phyloP scores from a whole-genome alignment of 805 yeast species.

The Ogataea paradorogensis region DNA sequence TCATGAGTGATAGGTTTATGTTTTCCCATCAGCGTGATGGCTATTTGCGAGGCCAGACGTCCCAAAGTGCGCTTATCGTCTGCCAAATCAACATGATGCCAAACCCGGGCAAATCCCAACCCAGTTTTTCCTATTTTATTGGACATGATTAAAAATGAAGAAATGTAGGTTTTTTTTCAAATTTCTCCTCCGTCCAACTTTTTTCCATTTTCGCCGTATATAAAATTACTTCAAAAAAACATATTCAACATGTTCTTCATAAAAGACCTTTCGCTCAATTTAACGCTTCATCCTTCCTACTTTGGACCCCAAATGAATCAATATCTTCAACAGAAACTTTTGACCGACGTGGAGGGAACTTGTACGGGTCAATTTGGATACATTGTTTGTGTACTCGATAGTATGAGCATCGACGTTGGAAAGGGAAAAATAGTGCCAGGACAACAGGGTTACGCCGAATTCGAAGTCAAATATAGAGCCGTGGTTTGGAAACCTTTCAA shows the following conservation, averaged over 20 bases:
- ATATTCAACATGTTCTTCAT: slow-evolving; percentile 32
- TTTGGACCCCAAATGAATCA: slow-evolving; percentile 98
- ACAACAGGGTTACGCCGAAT: slow-evolving; percentile 91
- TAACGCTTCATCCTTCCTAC: slow-evolving; percentile 94
- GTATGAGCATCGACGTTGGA: slow-evolving; percentile 92
- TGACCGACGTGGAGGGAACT: slow-evolving; percentile 97
- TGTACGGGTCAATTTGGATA: slow-evolving; percentile 99
- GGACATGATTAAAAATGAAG: slow-evolving; percentile 36
- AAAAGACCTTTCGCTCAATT: slow-evolving; percentile 86
- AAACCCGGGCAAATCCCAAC: slow-evolving; percentile 63
- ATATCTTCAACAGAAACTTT: slow-evolving; percentile 80
- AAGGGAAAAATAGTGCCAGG: slow-evolving; percentile 84
- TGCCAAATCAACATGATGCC: slow-evolving; percentile 96
- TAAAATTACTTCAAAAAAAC: neutral
- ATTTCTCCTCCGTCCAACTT: slow-evolving; percentile 2
- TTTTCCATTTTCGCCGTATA: neutral
- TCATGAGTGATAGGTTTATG: slow-evolving; percentile 88
- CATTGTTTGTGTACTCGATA: slow-evolving; percentile 92
- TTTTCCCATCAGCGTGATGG: slow-evolving; percentile 89
- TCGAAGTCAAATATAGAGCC: slow-evolving; percentile 93
- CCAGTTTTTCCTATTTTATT: slow-evolving; percentile 44
- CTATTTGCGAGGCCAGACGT: slow-evolving; percentile 85
- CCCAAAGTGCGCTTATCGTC: slow-evolving; percentile 85
- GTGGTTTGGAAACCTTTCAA: slow-evolving; percentile 98
- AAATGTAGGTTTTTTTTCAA: slow-evolving; percentile 3